phyloP scores from a whole-genome alignment of 2,329 filamentous ascomycete genomes.

The Penicillium sp. region DNA sequence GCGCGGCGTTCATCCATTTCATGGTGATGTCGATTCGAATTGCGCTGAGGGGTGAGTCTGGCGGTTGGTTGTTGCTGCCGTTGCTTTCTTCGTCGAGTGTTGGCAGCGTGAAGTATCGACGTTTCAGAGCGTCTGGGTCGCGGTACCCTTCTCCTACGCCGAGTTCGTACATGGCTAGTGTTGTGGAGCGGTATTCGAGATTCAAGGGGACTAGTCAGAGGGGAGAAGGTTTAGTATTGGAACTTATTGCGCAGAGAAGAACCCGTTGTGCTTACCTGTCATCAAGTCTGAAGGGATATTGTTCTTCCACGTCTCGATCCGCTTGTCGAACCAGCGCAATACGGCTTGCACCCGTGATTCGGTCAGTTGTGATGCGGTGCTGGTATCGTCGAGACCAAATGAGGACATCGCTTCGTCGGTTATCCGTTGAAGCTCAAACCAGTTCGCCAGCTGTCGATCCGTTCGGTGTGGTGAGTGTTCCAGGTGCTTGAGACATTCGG shows the following conservation, averaged over 20 bases:
- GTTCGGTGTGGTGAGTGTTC: slow-evolving; percentile 29
- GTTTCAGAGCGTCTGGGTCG: slow-evolving; percentile 35
- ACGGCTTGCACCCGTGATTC: slow-evolving; percentile 36
- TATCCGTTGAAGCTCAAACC: slow-evolving; percentile 36
- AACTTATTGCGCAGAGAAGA: not conserved
- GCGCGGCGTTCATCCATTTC: slow-evolving; percentile 39
- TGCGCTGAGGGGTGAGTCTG: slow-evolving; percentile 26
- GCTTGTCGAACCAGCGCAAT: slow-evolving; percentile 36
- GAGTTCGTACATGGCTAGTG: slow-evolving; percentile 35
- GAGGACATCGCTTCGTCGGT: slow-evolving; percentile 36
- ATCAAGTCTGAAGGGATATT: slow-evolving; percentile 28
- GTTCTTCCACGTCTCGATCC: slow-evolving; percentile 35
- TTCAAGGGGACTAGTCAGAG: slow-evolving; percentile 26
- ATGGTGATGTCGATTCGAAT: slow-evolving; percentile 37
- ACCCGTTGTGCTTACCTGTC: slow-evolving; percentile 24
- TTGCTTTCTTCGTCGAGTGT: slow-evolving; percentile 17
- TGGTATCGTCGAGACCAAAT: slow-evolving; percentile 38
- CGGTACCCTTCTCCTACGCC: slow-evolving; percentile 37
- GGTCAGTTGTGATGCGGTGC: slow-evolving; percentile 29
- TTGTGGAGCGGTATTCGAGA: slow-evolving; percentile 31
- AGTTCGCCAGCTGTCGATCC: slow-evolving; percentile 32
- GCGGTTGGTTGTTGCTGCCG: slow-evolving; percentile 11
- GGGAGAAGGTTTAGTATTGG: not conserved
- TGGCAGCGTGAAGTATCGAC: slow-evolving; percentile 34
- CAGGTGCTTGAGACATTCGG: slow-evolving; percentile 32